Evolutionary conservation across 139 green algal genomes (phyloP).

Genomic region (Micractinium conductrix): DNA sequence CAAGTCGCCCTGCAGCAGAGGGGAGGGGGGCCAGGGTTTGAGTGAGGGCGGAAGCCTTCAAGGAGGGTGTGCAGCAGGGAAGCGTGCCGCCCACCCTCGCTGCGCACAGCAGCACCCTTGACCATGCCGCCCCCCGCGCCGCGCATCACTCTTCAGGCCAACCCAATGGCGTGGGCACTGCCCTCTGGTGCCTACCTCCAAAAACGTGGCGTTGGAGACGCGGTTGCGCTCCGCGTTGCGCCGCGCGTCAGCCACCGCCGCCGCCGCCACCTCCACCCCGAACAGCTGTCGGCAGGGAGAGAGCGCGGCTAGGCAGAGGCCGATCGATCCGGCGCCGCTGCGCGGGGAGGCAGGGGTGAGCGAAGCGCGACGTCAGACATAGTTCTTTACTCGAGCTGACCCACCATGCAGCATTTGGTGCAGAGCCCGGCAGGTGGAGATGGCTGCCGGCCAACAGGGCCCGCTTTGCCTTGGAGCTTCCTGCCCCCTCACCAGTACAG

Average conservation of each 20-base stretch:
- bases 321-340: conserved; percentile 88
- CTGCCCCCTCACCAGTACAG: too few relatives aligned
- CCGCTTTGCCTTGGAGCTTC: too few relatives aligned
- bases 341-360: too few relatives aligned
- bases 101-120: not conserved
- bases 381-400: too few relatives aligned
- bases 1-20: conserved; percentile 55
- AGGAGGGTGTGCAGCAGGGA: not conserved
- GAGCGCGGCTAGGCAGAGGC: conserved; percentile 76
- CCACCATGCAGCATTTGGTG: too few relatives aligned
- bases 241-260: conserved; percentile 59
- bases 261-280: conserved; percentile 61
- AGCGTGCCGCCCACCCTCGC: too few relatives aligned
- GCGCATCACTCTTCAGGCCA: too few relatives aligned
- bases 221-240: conserved; percentile 80
- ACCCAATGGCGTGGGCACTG: too few relatives aligned
- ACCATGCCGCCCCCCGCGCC: not conserved
- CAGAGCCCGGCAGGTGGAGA: too few relatives aligned
- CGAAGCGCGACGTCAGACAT: too few relatives aligned
- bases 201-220: conserved; percentile 80
- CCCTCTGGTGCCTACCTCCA: conserved; percentile 25
- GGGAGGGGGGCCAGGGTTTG: not conserved
- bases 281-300: conserved; percentile 50
- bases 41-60: not conserved
- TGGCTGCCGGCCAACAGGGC: too few relatives aligned